Evolutionary conservation across 2,329 filamentous ascomycete species (phyloP).

Genomic region (Cladophialophora yegresii): DNA sequence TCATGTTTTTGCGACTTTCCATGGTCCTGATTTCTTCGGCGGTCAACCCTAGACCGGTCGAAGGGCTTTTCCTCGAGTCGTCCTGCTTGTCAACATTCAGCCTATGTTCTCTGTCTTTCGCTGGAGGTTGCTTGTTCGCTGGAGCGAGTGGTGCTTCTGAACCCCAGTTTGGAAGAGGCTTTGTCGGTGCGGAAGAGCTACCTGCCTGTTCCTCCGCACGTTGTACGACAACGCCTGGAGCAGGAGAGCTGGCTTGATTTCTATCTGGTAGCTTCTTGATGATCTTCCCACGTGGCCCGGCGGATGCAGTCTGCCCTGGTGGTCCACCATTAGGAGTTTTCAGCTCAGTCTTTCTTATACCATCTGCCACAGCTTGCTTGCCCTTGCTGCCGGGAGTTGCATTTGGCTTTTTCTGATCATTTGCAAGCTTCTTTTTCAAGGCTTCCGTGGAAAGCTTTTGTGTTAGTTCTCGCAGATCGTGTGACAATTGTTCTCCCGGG

Average conservation of each 20-base stretch:
- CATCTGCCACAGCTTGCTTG: not conserved
- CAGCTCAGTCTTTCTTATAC: not conserved
- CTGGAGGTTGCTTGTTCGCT: not conserved
- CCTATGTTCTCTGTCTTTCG: not conserved
- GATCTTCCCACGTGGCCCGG: not conserved
- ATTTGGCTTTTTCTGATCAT: slow-evolving; percentile 1
- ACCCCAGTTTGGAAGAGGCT: slow-evolving; percentile 21
- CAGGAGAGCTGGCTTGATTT: not conserved
- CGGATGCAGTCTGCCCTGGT: not conserved
- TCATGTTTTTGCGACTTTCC: slow-evolving; percentile 29
- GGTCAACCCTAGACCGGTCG: slow-evolving; percentile 24
- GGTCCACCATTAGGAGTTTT: not conserved
- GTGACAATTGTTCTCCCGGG: slow-evolving; percentile 33
- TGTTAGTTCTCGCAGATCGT: slow-evolving; percentile 28
- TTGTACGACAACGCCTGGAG: slow-evolving; percentile 3
- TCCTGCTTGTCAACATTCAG: slow-evolving; percentile 1
- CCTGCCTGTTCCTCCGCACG: not conserved
- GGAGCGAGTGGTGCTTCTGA: slow-evolving; percentile 1
- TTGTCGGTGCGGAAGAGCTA: not conserved
- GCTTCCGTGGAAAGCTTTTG: slow-evolving; percentile 1
- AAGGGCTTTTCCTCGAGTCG: slow-evolving; percentile 22
- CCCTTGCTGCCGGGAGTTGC: slow-evolving; percentile 12
- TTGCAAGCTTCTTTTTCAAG: slow-evolving; percentile 9
- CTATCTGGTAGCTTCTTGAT: not conserved
- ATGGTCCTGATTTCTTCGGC: slow-evolving; percentile 30